Evolutionary conservation across 2,329 filamentous ascomycete species (phyloP).

Genomic region (Scleromitrula shiraiana): DNA sequence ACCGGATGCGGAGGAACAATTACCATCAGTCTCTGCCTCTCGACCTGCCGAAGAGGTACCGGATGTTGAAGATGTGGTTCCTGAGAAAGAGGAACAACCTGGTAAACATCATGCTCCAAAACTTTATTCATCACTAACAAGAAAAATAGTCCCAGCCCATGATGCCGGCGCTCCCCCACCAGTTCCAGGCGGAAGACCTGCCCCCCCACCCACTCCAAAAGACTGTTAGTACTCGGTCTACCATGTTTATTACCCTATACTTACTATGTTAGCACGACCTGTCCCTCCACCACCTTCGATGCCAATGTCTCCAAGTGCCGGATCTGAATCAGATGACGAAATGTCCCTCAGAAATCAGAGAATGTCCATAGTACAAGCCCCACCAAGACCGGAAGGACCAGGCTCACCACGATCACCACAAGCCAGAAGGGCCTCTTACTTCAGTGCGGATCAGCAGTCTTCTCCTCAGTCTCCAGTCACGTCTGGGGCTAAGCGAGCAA

Average conservation of each 20-base stretch:
- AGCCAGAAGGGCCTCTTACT: conserved; percentile 29
- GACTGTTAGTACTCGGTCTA: conserved; percentile 47
- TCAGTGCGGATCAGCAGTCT: conserved; percentile 28
- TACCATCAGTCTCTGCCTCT: conserved; percentile 37
- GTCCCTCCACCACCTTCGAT: conserved; percentile 45
- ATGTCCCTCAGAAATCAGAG: conserved; percentile 49
- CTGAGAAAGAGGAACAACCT: conserved; percentile 29
- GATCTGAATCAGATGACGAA: conserved; percentile 86
- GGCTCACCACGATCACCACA: conserved; percentile 38
- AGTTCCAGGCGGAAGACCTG: conserved; percentile 38
- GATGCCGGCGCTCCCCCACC: conserved; percentile 27
- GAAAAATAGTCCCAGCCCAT: conserved; percentile 23
- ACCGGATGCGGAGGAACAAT: conserved; percentile 35
- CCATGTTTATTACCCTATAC: conserved; percentile 13
- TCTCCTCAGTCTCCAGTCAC: conserved; percentile 32
- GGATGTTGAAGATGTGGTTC: conserved; percentile 45
- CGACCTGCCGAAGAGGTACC: conserved; percentile 39
- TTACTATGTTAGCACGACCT: conserved; percentile 49
- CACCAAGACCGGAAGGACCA: conserved; percentile 36
- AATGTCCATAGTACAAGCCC: conserved; percentile 38
- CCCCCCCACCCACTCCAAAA: conserved; percentile 48
- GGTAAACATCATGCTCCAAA: conserved; percentile 12
- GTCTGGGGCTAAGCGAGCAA: conserved; percentile 45
- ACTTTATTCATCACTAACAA: conserved; percentile 6
- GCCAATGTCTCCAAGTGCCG: conserved; percentile 60